Evolutionary conservation across 2,329 filamentous ascomycete species (phyloP), one percentile per base, ranked within the genome.

Genomic region (Cryphonectria carpinicola): DNA sequence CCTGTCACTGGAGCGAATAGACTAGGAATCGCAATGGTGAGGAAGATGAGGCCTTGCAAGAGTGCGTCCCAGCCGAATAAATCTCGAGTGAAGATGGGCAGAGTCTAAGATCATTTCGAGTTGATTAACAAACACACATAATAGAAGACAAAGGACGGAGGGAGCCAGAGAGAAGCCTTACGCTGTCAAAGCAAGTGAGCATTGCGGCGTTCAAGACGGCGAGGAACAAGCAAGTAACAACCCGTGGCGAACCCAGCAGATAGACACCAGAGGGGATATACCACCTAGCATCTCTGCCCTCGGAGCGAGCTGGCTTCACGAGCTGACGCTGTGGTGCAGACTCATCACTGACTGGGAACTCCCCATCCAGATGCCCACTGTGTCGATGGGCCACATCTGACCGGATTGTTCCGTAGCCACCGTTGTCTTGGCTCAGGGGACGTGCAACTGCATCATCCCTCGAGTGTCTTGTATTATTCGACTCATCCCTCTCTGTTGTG

Each of bases 151-250:
- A 37, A 8, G 7, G 37, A 37, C 37, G 37, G 37, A 37, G 6
- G 5, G 10, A 39, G 37, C 13, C 0, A 39, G 37, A 13, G 32
- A 39, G 5, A n/a, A 7, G 37, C 19, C 62, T 52, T 49, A 65
- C 62, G 17, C 62, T 65, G n/a, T 65, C 62, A 19, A 65, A 65
- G 19, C 62, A 65, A 35, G 62, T 65, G 41, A 65, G 62, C 62
- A 65, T 65, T 22, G 13, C 62, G 17, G 62, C 62, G 25, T 65
- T 65, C 62, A 65, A 22, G 17, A 65, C 25, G 25, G 62, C 62
- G n/a, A 65, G 39, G 39, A 65, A 65, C 1, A 65, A 22, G 62
- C 62, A 65, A 11, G 62, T 65, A 25, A 65, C 25, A 35, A 65
- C 39, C 8, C 62, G 39, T 25, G 62, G 62, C 39, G 62, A 65